Evolutionary conservation across 768 basidiomycete genomes (phyloP).

Genomic region (Mycena belliarum): DNA sequence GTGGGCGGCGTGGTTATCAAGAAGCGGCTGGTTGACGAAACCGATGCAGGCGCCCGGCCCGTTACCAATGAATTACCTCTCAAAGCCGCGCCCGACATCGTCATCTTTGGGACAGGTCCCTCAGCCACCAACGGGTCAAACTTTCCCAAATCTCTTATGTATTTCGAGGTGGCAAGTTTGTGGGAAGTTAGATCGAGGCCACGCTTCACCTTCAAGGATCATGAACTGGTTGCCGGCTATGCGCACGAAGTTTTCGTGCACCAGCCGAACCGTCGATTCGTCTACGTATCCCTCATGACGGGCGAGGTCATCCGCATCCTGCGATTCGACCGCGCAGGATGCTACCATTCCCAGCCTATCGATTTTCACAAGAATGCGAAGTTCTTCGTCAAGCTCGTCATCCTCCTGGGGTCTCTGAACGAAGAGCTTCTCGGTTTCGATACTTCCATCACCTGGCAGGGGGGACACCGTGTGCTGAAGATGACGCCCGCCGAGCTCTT

Average conservation of each 20-base stretch:
- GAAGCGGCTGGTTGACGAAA: not conserved
- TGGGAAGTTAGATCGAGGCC: conserved; percentile 12
- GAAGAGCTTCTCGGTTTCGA: conserved; percentile 25
- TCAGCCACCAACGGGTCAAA: not conserved
- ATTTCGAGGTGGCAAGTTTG: not conserved
- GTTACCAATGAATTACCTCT: too few species aligned
- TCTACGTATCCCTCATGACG: too few species aligned
- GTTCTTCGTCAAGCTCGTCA: too few species aligned
- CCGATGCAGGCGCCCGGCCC: not conserved
- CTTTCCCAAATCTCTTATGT: not conserved
- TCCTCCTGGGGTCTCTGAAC: too few species aligned
- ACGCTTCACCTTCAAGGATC: not conserved
- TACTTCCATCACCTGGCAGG: conserved; percentile 24
- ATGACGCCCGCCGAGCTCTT: not conserved
- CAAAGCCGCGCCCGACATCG: conserved; percentile 10
- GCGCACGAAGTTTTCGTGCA: conserved; percentile 21
- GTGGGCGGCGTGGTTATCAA: not conserved
- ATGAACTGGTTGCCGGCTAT: conserved; percentile 21
- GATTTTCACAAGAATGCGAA: too few species aligned
- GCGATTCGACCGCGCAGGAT: too few species aligned
- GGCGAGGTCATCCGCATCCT: too few species aligned
- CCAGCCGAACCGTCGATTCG: conserved; percentile 25
- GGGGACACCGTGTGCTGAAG: conserved; percentile 4
- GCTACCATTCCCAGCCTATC: too few species aligned
- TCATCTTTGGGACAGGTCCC: conserved; percentile 7